Base-by-base conservation (phyloP, 805 yeast genomes). In the Kodamaea nitidulidarum region DNA sequence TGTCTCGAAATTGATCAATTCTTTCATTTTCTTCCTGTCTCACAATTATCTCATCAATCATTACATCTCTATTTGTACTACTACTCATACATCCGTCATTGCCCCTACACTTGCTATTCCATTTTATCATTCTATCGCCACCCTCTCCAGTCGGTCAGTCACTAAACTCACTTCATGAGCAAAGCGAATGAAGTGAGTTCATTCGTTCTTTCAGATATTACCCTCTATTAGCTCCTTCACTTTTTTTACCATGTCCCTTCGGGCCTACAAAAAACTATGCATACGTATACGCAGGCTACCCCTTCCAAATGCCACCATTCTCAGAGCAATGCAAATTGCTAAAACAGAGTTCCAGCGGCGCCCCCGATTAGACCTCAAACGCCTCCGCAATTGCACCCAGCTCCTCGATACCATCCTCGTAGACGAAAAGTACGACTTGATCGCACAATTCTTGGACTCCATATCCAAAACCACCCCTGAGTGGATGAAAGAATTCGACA, bases 231-330 rank as follows among this genome's bases (percentile, higher is more conserved):
- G 8, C 22, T 20, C 22, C 7, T 8, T 20, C 5, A 6, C 8
- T 8, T 20, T 20, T 20, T 20, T 20, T 20, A 20, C 8, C 15
- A 34, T 24, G 31, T 11, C 25, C 8, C 35, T 36, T 8, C 18
- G 20, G 10, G 35, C 27, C 4, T 65, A 64, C 41, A 55, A 50
- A 31, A 39, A 46, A 26, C 35, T 65, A 5, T 48, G 45, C 18
- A 52, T 58, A 27, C 46, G 56, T 15, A 41, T 61, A 21, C 47
- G 48, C 8, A 51, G 65, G 30, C 54, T 66, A 20, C 71, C 70
- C 4, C 35, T 65, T 10, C 67, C 59, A 30, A 5, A 28, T 7
- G 30, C 44, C 26, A 30, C 36, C 7, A 30, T 41, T 6, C 11
- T 20, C 8, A 32, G 35, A 12, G 36, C 41, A 4, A 6, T 24